Evolutionary conservation across 1,284 basidiomycete genomes (phyloP), one percentile per base, ranked within the genome.

Genomic region (Dichomitus squalens): DNA sequence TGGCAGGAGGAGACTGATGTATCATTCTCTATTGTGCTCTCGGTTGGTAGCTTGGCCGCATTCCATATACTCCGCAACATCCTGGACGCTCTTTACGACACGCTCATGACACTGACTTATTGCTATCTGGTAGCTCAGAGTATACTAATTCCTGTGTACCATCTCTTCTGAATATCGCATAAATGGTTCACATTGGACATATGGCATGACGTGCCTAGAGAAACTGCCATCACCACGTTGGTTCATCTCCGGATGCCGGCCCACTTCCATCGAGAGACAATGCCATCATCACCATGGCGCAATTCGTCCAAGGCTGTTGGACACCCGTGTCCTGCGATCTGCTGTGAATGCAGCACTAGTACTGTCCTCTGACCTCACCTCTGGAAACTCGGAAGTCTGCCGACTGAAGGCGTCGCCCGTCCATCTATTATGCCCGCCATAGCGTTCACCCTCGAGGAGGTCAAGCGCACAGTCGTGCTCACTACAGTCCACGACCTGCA

Each of bases 401-500:
- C 7, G 35, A 5, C 5, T 18, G 35, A 38, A 23, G 6, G 4
- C 38, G 31, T 27, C 35, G 47, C 31, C 40, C 40, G 27, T 39
- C 8, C 16, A 23, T 40, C 29, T 29, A 16, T 55, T 14, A 39
- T 63, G 57, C 59, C 52, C 40, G 38, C 57, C 44, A 57, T 64
- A 52, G 52, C 60, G 8, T 41, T 60, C 48, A 51, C 59, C 23
- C 58, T 64, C 53, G 60, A 62, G 23, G 50, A 61, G n/a, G 60
- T 70, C 29, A 60, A 55, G n/a, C 65, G 64, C 48, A 71, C 79
- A 0, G 73, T 87, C 34, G 73, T 88, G 55, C 72, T 88, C 55
- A 82, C 81, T 21, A 80, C 79, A 6, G 64, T 87, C 52, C 76
- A 78, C 29, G 72, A 70, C 49, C 75, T 86, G 21, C 54, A 63